A percentile compares a stretch with the other conserved stretches of the same genome.
Evolutionary conservation across 192 early-diverging fungal species (phyloP).

Genomic region (Haplosporangium gracile): DNA sequence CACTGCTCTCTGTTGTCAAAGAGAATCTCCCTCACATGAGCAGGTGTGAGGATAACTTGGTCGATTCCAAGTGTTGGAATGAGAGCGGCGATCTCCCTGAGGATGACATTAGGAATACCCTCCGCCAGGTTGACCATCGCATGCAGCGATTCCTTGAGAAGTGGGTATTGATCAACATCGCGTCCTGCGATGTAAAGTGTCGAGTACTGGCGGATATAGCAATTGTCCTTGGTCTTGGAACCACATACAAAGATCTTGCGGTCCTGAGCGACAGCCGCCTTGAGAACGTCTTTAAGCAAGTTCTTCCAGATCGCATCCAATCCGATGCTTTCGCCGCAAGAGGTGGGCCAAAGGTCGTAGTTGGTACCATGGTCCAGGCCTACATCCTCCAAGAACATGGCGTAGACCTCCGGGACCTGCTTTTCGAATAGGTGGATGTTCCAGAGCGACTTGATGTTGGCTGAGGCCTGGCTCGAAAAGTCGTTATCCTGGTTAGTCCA

Average conservation of each 20-base stretch:
- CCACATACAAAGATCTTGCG: slow-evolving; percentile 19
- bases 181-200: slow-evolving; percentile 15
- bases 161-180: slow-evolving; percentile 3
- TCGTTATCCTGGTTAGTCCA: slow-evolving; percentile 46
- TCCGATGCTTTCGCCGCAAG: slow-evolving; percentile 7
- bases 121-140: background rate
- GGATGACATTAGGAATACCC: slow-evolving; percentile 10
- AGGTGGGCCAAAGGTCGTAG: slow-evolving; percentile 22
- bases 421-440: slow-evolving; percentile 39
- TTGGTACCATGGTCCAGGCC: slow-evolving; percentile 13
- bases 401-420: slow-evolving; percentile 31
- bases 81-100: background rate
- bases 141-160: slow-evolving; percentile 17
- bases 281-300: background rate
- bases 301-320: slow-evolving; percentile 24
- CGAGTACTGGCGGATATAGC: background rate
- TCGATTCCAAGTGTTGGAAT: background rate
- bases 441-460: slow-evolving; percentile 46
- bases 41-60: slow-evolving; percentile 21
- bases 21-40: slow-evolving; percentile 4
- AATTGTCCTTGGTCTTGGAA: background rate
- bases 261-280: background rate
- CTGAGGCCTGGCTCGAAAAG: slow-evolving; percentile 15
- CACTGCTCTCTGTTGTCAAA: slow-evolving; percentile 4
- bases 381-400: slow-evolving; percentile 25